phyloP scores from a whole-genome alignment of 164 flowering plant genomes.

The Sextonia rubra region DNA sequence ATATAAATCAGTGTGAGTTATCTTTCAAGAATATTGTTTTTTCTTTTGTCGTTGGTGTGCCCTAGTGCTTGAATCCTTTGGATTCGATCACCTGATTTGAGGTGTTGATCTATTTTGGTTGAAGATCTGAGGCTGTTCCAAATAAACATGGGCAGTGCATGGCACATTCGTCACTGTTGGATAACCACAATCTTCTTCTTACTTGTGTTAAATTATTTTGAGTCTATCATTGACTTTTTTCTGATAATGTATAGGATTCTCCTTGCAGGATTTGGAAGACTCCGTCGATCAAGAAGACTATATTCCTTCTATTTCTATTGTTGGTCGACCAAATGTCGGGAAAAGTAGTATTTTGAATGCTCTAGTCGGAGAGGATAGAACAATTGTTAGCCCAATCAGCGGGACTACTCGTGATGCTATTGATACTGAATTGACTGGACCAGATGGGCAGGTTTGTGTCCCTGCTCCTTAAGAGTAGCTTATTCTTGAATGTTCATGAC shows the following conservation, averaged over 20 bases:
- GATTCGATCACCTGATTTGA: no score
- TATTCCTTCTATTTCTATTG: slow-evolving; percentile 84
- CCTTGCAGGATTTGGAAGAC: slow-evolving; percentile 36
- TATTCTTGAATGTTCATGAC: background rate
- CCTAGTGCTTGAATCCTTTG: no score
- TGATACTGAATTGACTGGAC: slow-evolving; percentile 81
- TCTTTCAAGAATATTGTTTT: no score
- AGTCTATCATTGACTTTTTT: no score
- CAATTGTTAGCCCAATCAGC: slow-evolving; percentile 95
- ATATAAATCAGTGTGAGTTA: no score
- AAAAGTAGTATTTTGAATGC: slow-evolving; percentile 98
- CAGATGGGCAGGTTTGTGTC: slow-evolving; percentile 78
- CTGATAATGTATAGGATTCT: background rate
- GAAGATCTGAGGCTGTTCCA: no score
- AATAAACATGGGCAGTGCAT: no score
- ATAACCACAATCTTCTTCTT: no score
- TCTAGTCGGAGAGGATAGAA: slow-evolving; percentile 87
- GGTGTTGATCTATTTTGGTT: no score
- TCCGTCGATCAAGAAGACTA: slow-evolving; percentile 48
- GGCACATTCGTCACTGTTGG: no score
- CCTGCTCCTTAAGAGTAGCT: background rate
- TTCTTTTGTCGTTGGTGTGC: no score
- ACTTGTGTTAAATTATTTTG: no score
- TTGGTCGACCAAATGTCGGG: slow-evolving; percentile 98
- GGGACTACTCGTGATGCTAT: slow-evolving; percentile 99